Conservation (phyloP, 176 grass and related monocot genomes). For the Avena insularis region DNA sequence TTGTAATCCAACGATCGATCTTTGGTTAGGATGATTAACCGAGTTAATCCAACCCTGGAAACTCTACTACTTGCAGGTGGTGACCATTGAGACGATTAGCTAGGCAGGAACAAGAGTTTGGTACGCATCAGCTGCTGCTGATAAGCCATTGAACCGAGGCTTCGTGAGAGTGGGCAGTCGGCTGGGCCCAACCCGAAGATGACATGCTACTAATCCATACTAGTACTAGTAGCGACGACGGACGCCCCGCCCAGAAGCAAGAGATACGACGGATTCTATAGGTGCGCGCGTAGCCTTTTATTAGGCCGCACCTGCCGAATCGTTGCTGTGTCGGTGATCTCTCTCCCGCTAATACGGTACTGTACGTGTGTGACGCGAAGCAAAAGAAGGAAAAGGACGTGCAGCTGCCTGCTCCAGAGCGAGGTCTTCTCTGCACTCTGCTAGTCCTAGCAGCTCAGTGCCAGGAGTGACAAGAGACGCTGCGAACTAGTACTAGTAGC, state of each 20-base stretch:
- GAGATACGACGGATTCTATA: background rate
- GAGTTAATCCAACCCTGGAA: too few species aligned
- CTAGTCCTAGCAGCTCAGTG: too few species aligned
- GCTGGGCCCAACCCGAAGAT: background rate
- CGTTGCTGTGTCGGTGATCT: constrained; percentile 13
- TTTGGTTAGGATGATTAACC: too few species aligned
- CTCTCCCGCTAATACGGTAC: too few species aligned
- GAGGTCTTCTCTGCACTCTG: too few species aligned
- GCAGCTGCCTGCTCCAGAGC: too few species aligned
- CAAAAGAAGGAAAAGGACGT: background rate
- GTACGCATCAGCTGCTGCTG: background rate
- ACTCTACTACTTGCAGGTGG: too few species aligned
- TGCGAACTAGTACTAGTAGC: too few species aligned
- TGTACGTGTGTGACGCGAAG: background rate
- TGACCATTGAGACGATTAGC: too few species aligned
- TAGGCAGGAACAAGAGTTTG: background rate
- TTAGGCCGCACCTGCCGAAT: background rate
- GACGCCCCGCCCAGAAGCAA: background rate
- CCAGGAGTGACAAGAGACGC: too few species aligned
- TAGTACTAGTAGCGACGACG: background rate
- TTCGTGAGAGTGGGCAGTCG: background rate
- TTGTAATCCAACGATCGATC: too few species aligned
- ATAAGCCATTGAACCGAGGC: background rate
- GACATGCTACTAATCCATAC: background rate
- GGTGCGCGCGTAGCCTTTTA: too few species aligned